Conservation (phyloP, 108 stramenopile species). For the Conticribra guillardii region DNA sequence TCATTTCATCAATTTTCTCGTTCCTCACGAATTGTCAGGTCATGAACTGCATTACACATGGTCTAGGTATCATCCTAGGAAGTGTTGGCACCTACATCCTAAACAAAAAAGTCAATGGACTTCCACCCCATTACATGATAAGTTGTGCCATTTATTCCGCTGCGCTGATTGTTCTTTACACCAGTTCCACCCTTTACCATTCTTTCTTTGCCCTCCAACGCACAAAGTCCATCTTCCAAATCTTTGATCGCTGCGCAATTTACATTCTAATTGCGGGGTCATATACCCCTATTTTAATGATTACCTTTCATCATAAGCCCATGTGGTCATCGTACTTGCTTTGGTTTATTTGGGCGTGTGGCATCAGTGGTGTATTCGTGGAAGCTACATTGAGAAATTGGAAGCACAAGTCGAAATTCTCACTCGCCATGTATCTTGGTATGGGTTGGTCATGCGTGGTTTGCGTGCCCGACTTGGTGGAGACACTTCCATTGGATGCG, state of each 20-base stretch:
- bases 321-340: constrained; percentile 65
- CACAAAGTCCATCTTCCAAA: constrained; percentile 67
- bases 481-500: constrained; percentile 48
- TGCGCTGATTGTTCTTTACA: constrained; percentile 84
- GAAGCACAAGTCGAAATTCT: constrained; percentile 63
- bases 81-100: constrained; percentile 72
- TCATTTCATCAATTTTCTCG: no score
- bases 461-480: constrained; percentile 62
- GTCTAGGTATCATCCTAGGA: constrained; percentile 86
- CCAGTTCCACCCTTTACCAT: constrained; percentile 85
- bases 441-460: constrained; percentile 84
- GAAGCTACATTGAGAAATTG: constrained; percentile 65
- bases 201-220: constrained; percentile 84
- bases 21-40: no score
- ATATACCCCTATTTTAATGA: constrained; percentile 93
- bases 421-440: constrained; percentile 79
- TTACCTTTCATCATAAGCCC: constrained; percentile 74
- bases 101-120: constrained; percentile 46
- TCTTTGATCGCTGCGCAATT: constrained; percentile 94
- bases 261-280: constrained; percentile 96
- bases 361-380: constrained; percentile 67
- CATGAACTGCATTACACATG: constrained; percentile 94
- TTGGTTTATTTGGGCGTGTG: constrained; percentile 84
- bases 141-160: constrained; percentile 78
- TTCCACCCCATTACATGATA: constrained; percentile 42